Evolutionary conservation across 306 rosid genomes (phyloP).

Genomic region (Pterocarpus macrocarpus): DNA sequence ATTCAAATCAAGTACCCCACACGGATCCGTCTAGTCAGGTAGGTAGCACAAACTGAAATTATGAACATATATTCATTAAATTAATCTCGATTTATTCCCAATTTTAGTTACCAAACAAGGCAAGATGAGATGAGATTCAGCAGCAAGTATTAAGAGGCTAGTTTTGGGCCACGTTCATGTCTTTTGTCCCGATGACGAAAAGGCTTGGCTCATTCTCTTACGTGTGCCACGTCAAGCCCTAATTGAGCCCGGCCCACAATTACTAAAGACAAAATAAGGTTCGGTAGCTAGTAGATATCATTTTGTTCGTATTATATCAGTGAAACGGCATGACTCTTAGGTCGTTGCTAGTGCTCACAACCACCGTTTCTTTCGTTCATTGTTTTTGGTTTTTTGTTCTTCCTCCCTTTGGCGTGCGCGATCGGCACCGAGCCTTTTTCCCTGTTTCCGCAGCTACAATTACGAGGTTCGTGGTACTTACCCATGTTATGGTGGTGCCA

Average conservation of each 20-base stretch:
- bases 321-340: constrained; percentile 10
- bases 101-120: too few species aligned
- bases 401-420: background rate
- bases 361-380: constrained; percentile 27
- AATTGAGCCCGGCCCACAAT: background rate
- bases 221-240: background rate
- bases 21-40: too few species aligned
- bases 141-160: background rate
- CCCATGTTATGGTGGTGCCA: background rate
- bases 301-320: background rate
- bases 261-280: background rate
- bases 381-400: background rate
- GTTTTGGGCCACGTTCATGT: background rate
- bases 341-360: constrained; percentile 6
- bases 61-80: too few species aligned
- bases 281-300: background rate
- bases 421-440: constrained; percentile 33
- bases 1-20: too few species aligned
- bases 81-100: too few species aligned
- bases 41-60: too few species aligned
- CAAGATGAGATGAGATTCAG: too few species aligned
- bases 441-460: background rate
- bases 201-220: background rate
- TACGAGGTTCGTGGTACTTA: constrained; percentile 16
- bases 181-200: background rate